Conservation (phyloP, 495 filamentous ascomycete species). For the Jackrogersella multiformis region DNA sequence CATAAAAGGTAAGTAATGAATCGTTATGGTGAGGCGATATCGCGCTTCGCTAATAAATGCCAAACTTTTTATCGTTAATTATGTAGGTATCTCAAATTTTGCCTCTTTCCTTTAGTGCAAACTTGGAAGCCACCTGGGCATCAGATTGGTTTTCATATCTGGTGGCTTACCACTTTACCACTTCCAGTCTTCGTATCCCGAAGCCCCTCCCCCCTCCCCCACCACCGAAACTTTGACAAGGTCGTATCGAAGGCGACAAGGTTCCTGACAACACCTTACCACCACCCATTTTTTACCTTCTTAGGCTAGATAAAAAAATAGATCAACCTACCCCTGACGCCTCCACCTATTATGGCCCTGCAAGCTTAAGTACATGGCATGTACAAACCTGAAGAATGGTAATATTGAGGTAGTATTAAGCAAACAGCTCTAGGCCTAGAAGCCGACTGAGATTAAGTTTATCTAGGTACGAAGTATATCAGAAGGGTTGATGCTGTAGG, state of each 20-base stretch:
- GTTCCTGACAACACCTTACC: neutral
- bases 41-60: too few species aligned
- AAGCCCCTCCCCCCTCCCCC: too few species aligned
- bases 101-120: too few species aligned
- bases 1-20: too few species aligned
- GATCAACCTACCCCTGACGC: neutral
- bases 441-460: neutral
- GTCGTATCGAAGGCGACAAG: neutral
- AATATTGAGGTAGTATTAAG: slow-evolving; percentile 9
- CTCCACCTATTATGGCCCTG: slow-evolving; percentile 11
- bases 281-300: neutral
- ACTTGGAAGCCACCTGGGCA: too few species aligned
- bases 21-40: too few species aligned
- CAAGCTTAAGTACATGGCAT: neutral
- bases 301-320: slow-evolving; percentile 17
- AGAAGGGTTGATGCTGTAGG: neutral
- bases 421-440: slow-evolving; percentile 17
- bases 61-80: too few species aligned
- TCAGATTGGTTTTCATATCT: too few species aligned
- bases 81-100: too few species aligned
- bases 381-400: slow-evolving; percentile 12
- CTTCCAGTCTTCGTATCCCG: too few species aligned
- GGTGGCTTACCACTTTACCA: too few species aligned
- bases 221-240: neutral
- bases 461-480: slow-evolving; percentile 9